A percentile compares a stretch with the other conserved stretches of the same genome.
Conservation (phyloP, 1,139 yeast genomes). For the Pneumocystis carinii region DNA sequence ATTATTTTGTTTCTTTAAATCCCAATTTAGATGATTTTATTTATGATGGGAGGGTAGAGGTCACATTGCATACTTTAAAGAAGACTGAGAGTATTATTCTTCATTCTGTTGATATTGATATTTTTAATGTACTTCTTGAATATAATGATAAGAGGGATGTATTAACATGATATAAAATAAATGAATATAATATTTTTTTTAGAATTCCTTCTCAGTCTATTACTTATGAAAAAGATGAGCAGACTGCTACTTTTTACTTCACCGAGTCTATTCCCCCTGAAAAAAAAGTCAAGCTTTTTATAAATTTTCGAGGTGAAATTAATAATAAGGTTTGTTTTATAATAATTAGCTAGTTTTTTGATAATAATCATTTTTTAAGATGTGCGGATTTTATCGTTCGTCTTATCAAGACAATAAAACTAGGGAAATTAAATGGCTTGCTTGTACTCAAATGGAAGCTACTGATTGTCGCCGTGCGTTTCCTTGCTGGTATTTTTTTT, state of each 20-base stretch:
- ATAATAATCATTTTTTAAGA: slow-evolving; percentile 30
- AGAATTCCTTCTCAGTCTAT: slow-evolving; percentile 13
- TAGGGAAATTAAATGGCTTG: slow-evolving; percentile 48
- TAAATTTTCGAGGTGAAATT: slow-evolving; percentile 54
- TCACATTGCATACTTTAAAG: slow-evolving; percentile 41
- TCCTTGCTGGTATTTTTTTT: slow-evolving; percentile 39
- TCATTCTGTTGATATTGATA: slow-evolving; percentile 51
- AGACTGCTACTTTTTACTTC: slow-evolving; percentile 51
- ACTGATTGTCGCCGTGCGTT: slow-evolving; percentile 75
- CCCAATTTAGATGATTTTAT: slow-evolving; percentile 60
- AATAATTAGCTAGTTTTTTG: slow-evolving; percentile 21
- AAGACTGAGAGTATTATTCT: slow-evolving; percentile 37
- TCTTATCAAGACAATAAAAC: slow-evolving; percentile 41
- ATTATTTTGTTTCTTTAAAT: slow-evolving; percentile 56
- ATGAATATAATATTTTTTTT: slow-evolving; percentile 12
- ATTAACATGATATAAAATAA: slow-evolving; percentile 3
- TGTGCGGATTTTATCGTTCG: slow-evolving; percentile 75
- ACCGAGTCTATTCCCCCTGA: slow-evolving; percentile 35
- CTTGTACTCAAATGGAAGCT: slow-evolving; percentile 76
- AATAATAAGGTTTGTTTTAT: slow-evolving; percentile 7
- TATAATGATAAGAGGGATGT: slow-evolving; percentile 23
- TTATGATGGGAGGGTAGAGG: slow-evolving; percentile 46
- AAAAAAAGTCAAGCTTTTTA: slow-evolving; percentile 31
- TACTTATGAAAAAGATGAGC: slow-evolving; percentile 38
- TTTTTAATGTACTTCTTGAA: slow-evolving; percentile 37